Base-by-base conservation (phyloP, 768 basidiomycete genomes). In the Coprinellus micaceus region DNA sequence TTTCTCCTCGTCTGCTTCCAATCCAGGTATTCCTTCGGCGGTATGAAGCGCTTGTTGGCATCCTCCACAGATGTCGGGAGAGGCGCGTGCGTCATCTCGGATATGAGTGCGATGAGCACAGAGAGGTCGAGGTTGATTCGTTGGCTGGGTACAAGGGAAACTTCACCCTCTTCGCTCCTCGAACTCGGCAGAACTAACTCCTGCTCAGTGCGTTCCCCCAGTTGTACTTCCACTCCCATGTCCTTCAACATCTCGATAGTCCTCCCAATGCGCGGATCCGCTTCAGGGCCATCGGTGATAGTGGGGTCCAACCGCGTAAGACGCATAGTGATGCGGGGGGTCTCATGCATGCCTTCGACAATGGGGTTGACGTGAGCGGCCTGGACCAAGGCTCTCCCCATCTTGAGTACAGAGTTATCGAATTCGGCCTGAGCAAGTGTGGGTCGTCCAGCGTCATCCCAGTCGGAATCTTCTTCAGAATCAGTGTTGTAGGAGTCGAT, bases 121-220 rank as follows among this genome's bases (percentile, higher is more conserved):
- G 91, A 94, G 11, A 96, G 76, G 65, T 96, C 94, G 30, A 94
- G 79, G 60, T 93, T 90, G 69, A 96, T 77, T 47, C 77, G 72
- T 5, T 63, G 62, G 0, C 88, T 89, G 1, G 87, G 88, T 10
- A 65, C 58, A 15, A 64, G 37, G 12, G 59, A 49, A 19, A 53
- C 29, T 1, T 44, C 43, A 9, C 28, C 19, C 17, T 54, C 43
- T 21, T 29, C 53, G 9, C 15, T 30, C 44, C 44, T 22, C 25
- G 24, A 33, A 33, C 13, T 11, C 26, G 30, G 50, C 30, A 24
- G 13, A 21, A 44, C 46, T 17, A 74, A 54, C 17, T 67, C 67
- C 19, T 47, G 53, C 24, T 67, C 64, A 15, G 64, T 59, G 2
- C 79, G 76, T 61, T 85, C 85, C 10, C 91, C 91, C 3, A 91